These are phyloP conservation scores for Umbellularia californica DNA, from an alignment of 164 flowering plant genomes.

Conservation along the genomic window DNA sequence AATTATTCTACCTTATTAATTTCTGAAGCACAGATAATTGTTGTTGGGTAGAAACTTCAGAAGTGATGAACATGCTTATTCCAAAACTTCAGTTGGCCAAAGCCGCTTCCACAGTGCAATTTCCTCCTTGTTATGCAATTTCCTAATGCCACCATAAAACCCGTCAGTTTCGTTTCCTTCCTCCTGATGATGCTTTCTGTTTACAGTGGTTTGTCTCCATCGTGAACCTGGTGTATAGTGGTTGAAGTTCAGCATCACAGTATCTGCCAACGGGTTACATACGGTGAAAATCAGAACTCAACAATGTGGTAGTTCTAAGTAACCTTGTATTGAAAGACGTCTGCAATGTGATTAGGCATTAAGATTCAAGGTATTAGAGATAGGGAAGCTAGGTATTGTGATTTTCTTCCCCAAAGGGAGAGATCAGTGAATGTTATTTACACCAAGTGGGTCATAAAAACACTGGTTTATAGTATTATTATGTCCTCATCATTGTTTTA, in stretches of 20 bases:
- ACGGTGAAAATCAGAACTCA: not conserved
- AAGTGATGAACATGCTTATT: slow-evolving; percentile 27
- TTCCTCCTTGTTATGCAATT: slow-evolving; percentile 52
- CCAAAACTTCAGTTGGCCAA: slow-evolving; percentile 69
- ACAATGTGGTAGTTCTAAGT: not conserved
- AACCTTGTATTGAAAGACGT: not conserved
- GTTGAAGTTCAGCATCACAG: slow-evolving; percentile 71
- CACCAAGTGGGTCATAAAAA: too few relatives aligned
- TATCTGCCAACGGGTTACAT: slow-evolving; percentile 37
- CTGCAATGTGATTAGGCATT: not conserved
- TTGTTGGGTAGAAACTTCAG: not conserved
- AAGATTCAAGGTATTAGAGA: too few relatives aligned
- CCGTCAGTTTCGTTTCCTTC: slow-evolving; percentile 85
- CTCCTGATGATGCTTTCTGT: slow-evolving; percentile 69
- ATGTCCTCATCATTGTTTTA: too few relatives aligned
- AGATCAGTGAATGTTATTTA: too few relatives aligned
- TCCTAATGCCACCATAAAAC: slow-evolving; percentile 87
- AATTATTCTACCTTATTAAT: not conserved
- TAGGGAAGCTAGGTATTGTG: too few relatives aligned
- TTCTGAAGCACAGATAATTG: not conserved
- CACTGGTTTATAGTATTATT: too few relatives aligned
- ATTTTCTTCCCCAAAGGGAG: too few relatives aligned
- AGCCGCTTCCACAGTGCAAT: slow-evolving; percentile 65
- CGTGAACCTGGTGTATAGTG: slow-evolving; percentile 80
- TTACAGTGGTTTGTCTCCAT: slow-evolving; percentile 59